A percentile compares a stretch with the other conserved stretches of the same genome.
These are phyloP conservation scores for Tephrocybe sp. DNA, from an alignment of 768 basidiomycete species.

Conservation along the genomic window DNA sequence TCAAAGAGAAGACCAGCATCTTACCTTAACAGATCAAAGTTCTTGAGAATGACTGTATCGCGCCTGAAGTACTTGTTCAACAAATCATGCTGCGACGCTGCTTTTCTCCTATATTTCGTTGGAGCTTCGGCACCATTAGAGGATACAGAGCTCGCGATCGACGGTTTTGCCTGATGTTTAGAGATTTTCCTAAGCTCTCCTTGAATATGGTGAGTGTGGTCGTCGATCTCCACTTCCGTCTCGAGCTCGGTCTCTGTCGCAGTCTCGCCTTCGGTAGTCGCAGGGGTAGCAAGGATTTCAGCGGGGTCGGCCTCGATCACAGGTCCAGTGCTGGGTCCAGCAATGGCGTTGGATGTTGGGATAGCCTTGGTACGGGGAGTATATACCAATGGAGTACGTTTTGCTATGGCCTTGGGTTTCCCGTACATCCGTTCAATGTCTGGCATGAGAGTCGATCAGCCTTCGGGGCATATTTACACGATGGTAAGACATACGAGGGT, in stretches of 20 bases:
- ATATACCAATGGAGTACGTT: constrained; percentile 63
- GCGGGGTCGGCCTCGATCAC: constrained; percentile 22
- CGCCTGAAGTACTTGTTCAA: constrained; percentile 87
- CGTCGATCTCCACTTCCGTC: constrained; percentile 53
- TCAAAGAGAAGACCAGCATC: neutral
- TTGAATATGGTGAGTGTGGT: constrained; percentile 2
- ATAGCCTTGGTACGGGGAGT: constrained; percentile 4
- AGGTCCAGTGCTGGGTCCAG: constrained; percentile 12
- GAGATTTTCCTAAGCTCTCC: constrained; percentile 20
- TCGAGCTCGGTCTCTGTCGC: constrained; percentile 70
- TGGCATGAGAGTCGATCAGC: constrained; percentile 28
- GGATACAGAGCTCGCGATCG: constrained; percentile 33
- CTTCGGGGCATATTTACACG: neutral
- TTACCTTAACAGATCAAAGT: constrained; percentile 84
- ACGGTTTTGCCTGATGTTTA: constrained; percentile 31
- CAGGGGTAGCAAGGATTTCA: constrained; percentile 49
- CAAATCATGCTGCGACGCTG: constrained; percentile 81
- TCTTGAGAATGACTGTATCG: constrained; percentile 76
- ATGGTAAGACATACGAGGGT: constrained; percentile 71
- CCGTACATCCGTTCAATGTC: constrained; percentile 96
- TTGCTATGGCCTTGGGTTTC: constrained; percentile 84
- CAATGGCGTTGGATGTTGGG: constrained; percentile 17
- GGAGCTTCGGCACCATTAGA: constrained; percentile 20
- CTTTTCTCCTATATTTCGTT: constrained; percentile 25
- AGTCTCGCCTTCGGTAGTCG: constrained; percentile 69